Conservation (phyloP, 2,329 filamentous ascomycete genomes). For the Claviceps africana region DNA sequence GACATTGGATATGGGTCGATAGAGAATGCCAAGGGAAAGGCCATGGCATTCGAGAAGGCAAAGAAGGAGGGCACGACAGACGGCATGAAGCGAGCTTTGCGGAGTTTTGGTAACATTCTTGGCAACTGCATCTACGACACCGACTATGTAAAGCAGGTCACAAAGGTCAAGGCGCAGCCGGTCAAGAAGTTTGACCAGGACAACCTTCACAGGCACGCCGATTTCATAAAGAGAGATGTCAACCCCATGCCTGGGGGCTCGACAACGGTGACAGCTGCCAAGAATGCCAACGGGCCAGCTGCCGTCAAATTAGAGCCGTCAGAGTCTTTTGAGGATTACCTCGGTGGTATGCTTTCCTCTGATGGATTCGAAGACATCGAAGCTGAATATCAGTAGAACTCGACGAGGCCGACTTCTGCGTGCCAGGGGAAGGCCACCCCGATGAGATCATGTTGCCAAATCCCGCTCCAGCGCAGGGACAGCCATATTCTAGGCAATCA, state of each 20-base stretch:
- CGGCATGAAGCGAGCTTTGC: conserved; percentile 73
- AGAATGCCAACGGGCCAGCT: conserved; percentile 2
- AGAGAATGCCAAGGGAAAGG: conserved; percentile 91
- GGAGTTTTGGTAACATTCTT: conserved; percentile 89
- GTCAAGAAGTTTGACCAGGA: conserved; percentile 59
- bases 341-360: conserved; percentile 31
- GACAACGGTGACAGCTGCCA: neutral
- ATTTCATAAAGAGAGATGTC: conserved; percentile 52
- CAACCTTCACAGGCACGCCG: conserved; percentile 69
- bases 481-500: conserved; percentile 8
- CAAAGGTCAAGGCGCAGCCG: conserved; percentile 69
- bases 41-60: conserved; percentile 91
- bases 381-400: conserved; percentile 41
- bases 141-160: conserved; percentile 79
- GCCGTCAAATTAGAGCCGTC: conserved; percentile 17
- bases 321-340: conserved; percentile 38
- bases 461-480: conserved; percentile 11
- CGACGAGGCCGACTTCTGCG: conserved; percentile 64
- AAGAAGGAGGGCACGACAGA: conserved; percentile 98
- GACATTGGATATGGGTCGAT: conserved; percentile 95
- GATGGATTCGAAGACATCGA: conserved; percentile 23
- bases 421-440: conserved; percentile 54
- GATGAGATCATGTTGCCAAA: conserved; percentile 55
- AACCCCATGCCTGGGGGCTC: conserved; percentile 11
- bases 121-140: conserved; percentile 99